Base-by-base conservation (phyloP, 2,329 filamentous ascomycete species). In the Scortechinia acanthostroma region DNA sequence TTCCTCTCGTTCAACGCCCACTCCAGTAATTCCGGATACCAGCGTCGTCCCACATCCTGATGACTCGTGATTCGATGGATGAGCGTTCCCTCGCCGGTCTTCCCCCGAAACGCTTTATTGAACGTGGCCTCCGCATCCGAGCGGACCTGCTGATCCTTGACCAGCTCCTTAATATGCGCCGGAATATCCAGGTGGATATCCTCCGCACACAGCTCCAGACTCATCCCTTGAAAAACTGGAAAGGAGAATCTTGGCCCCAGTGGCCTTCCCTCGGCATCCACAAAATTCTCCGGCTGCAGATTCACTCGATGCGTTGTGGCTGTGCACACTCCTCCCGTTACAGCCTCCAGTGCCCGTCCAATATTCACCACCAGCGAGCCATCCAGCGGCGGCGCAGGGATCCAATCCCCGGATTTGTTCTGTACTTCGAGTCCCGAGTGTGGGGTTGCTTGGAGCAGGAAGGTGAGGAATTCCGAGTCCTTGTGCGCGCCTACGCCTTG, bases 81-180 rank as follows among this genome's bases (percentile, higher is more conserved):
- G 58, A 95, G 65, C 47, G 88, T 94, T 10, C 88, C 89, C 69
- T 94, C 88, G 3, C 89, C 88, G 5, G 94, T 65, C 10, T 30
- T 30, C 52, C 76, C 83, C 58, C 76, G 80, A 15, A 80, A 76
- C 57, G 72, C 77, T 49, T 74, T 80, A 20, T 82, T 75, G 57
- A 94, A 94, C 2, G 88, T 93, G 59, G 93, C 94, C 67, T 94
- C 89, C 42, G 91, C 87, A 56, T 91, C 87, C 54, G 89, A 85
- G 50, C 69, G 64, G 50, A 76, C 66, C 43, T 86, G 70, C 66
- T 86, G 71, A 56, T 69, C 75, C 53, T 72, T 69, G 15, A 91
- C 78, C 13, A 73, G 71, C 21, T 76, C 76, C 0, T 87, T 85
- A 10, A 83, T 73, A 19, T 53, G 50, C 1, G 71, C 75, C n/a